Conservation (phyloP, 164 flowering plant genomes). For the Chimonanthus salicifolius region DNA sequence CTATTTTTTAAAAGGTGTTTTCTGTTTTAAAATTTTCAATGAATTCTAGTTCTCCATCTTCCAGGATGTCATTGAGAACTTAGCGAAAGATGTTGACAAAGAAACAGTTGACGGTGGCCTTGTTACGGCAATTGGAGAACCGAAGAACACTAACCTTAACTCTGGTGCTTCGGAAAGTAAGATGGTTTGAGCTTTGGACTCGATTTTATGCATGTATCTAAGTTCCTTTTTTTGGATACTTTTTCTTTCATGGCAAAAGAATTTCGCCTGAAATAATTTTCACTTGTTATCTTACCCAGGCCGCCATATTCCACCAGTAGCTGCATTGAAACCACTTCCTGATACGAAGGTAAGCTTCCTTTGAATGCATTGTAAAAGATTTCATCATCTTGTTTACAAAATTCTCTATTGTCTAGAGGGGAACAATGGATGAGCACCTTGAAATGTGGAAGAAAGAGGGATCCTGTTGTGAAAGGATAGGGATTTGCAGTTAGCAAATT, state of each 20-base stretch:
- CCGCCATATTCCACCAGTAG: constrained; percentile 11
- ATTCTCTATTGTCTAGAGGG: background rate
- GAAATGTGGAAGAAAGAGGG: background rate
- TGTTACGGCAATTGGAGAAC: background rate
- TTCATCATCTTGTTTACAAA: background rate
- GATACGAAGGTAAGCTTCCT: constrained; percentile 29
- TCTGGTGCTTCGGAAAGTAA: background rate
- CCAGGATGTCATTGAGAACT: background rate
- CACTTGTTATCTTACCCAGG: constrained; percentile 24
- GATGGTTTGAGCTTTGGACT: background rate
- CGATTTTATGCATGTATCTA: background rate
- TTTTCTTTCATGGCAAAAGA: background rate
- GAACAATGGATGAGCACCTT: background rate
- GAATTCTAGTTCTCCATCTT: background rate
- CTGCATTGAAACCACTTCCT: constrained; percentile 13
- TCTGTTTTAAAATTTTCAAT: background rate
- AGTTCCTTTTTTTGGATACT: background rate
- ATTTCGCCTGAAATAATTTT: background rate
- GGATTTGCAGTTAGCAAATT: background rate
- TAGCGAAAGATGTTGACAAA: background rate
- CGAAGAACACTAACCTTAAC: background rate
- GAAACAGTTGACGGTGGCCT: background rate
- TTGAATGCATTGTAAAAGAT: background rate
- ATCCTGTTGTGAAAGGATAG: background rate
- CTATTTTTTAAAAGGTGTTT: too few relatives aligned